Percentiles rank a stretch among this genome's conserved stretches.
phyloP scores from a whole-genome alignment of 2,329 filamentous ascomycete species.

The Pestalotiopsis sp. region DNA sequence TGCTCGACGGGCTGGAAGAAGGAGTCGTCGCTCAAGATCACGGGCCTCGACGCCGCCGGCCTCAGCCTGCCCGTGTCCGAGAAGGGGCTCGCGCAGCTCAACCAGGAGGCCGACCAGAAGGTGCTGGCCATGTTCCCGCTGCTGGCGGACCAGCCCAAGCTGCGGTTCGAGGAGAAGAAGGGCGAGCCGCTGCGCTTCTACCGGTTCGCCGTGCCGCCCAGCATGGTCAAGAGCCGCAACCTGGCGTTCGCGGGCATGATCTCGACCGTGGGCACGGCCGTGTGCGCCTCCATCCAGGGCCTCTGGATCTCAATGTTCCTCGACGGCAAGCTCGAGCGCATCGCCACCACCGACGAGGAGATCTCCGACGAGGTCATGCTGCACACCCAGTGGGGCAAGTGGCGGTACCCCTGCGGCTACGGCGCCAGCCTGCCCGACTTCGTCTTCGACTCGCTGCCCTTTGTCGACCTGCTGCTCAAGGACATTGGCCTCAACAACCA shows the following conservation, averaged over 20 bases:
- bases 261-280: constrained; percentile 42
- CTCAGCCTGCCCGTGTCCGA: constrained; percentile 11
- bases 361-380: constrained; percentile 45
- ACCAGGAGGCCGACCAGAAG: constrained; percentile 40
- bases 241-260: constrained; percentile 49
- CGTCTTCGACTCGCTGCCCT: constrained; percentile 62
- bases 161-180: constrained; percentile 14
- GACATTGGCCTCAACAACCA: constrained; percentile 53
- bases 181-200: constrained; percentile 22
- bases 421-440: constrained; percentile 55
- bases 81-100: constrained; percentile 2
- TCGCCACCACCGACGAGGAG: constrained; percentile 5
- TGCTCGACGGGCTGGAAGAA: constrained; percentile 58
- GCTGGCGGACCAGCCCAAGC: constrained; percentile 40
- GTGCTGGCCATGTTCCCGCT: constrained; percentile 50
- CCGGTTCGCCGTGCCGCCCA: constrained; percentile 44
- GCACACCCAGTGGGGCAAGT: constrained; percentile 54
- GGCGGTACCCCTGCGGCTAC: constrained; percentile 54
- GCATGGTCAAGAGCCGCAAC: constrained; percentile 37
- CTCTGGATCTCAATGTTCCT: constrained; percentile 60
- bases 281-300: constrained; percentile 46
- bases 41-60: constrained; percentile 17
- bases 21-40: constrained; percentile 44
- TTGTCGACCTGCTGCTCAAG: constrained; percentile 56
- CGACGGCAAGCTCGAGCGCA: constrained; percentile 39